Evolutionary conservation across 306 rosid species (phyloP), one percentile per base, ranked within the genome.

Genomic region (Rosa multiflora): DNA sequence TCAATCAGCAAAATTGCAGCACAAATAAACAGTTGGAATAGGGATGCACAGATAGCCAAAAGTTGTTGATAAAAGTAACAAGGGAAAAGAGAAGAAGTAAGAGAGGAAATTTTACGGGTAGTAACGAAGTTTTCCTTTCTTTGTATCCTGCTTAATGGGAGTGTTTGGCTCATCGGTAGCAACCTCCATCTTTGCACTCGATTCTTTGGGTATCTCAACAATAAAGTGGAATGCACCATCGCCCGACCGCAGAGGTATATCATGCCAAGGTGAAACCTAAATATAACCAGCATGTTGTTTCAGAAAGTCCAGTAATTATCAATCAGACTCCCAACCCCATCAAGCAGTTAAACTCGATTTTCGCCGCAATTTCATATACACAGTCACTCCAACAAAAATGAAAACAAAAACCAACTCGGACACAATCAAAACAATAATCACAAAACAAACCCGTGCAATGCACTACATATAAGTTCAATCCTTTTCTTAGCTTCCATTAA

Each of bases 261-360:
- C 99, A 87, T 96, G 99, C 99, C 99, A 96, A 51, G 99, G 99
- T 66, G 99, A 96, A 85, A 96, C 90, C 99, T 96, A 86, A 72
- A 73, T 56, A 66, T 42, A 42, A 42, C 12, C 20, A 32, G 35
- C 35, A 32, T 0, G 35, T 32, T 32, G 35, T 32, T 32, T 32
- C 35, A 32, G 35, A 32, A 32, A 32, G 35, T 32, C 35, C 35
- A 32, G 3, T 32, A 32, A 32, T 32, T 32, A 32, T 32, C 3
- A 32, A 32, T 32, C 35, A 32, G 35, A 32, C 35, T 32, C 35
- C 35, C 35, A 32, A 32, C 3, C 35, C 35, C 35, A 55, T 2
- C 18, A 15, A 9, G 2, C 14, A 21, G 14, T 53, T 58, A 6
- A 37, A n/a, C 4, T 21, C 6, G 12, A 10, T 5, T 29, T 52